Base-by-base conservation (phyloP, 352 stramenopile species). In the Phytophthora syringae region DNA sequence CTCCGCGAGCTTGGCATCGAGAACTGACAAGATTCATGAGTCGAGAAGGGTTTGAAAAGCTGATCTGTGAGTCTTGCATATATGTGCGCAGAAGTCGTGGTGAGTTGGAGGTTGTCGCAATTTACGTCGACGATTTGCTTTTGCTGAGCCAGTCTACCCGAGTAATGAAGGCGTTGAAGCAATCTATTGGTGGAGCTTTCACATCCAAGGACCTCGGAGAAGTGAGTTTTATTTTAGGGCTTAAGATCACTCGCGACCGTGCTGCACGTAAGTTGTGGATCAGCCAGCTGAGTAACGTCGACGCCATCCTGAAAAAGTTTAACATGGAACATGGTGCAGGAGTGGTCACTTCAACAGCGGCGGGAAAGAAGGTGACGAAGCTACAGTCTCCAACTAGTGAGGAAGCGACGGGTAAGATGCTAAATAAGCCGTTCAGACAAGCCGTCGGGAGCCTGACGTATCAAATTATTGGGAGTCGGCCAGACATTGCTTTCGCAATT, bases 391-490 rank as follows among this genome's bases (percentile, higher is more conserved):
- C 25, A 3, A n/a, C 13, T 2, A 64, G 1, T n/a, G 57, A 39
- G 7, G 64, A 64, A n/a, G 57, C 36, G 1, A 68, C 44, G 11
- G 48, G 21, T 0, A 21, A 64, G 7, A 64, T 61, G 39, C 2
- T 28, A 10, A 22, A 20, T 1, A 69, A 66, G 27, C 65, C 65
- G 0, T 74, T 60, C n/a, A 10, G 53, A 2, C 32, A 74, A 34
- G 59, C 59, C 2, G 54, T 74, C 0, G 53, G 52, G 6, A 69
- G 53, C 16, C 18, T 74, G 2, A 69, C 69, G 59, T 62, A 65
- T 27, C 27, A 57, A 27, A 60, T 72, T 56, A 63, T 72, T 40
- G 57, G 50, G 7, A 59, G n/a, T 9, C 21, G 59, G 7, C 65
- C 40, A 9, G 65, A 65, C 30, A 28, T 72, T 13, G 51, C 44